Percentiles rank a stretch among this genome's conserved stretches.
Conservation (phyloP, 768 basidiomycete genomes). For the Zangia roseola region DNA sequence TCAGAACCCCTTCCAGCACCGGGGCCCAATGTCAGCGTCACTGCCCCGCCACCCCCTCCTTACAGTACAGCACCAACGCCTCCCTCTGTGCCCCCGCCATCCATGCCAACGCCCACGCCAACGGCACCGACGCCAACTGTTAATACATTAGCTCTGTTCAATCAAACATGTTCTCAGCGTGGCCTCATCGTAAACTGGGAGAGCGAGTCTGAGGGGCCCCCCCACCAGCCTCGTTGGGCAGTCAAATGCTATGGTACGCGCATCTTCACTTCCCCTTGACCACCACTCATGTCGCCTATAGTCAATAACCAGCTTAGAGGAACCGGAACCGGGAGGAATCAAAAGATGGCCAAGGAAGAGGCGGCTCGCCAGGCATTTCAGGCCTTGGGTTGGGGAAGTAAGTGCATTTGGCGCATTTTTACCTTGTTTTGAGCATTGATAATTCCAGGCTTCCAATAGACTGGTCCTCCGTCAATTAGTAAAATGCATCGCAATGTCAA, state of each 20-base stretch:
- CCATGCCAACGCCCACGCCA: conserved; percentile 18
- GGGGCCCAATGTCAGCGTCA: conserved; percentile 12
- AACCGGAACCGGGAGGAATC: conserved; percentile 51
- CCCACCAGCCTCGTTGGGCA: conserved; percentile 57
- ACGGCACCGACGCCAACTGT: conserved; percentile 22
- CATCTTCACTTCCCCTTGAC: not conserved
- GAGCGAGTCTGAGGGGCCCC: conserved; percentile 45
- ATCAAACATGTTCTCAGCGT: conserved; percentile 52
- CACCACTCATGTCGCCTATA: conserved; percentile 22
- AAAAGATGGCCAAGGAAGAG: conserved; percentile 67
- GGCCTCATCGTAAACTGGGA: conserved; percentile 46
- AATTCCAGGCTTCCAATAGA: conserved; percentile 16
- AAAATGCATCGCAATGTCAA: not conserved
- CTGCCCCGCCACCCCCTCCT: conserved; percentile 24
- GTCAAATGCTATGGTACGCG: conserved; percentile 52
- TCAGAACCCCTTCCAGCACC: conserved; percentile 24
- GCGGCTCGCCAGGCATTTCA: conserved; percentile 60
- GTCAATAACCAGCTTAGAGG: conserved; percentile 54
- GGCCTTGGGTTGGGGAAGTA: conserved; percentile 51
- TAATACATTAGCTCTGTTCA: conserved; percentile 47
- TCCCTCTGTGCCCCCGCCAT: conserved; percentile 19
- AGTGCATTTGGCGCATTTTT: not conserved
- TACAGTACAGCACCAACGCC: conserved; percentile 20
- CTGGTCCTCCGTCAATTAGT: not conserved
- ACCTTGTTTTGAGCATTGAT: not conserved